Percentiles rank a stretch among this genome's conserved stretches.
Conservation (phyloP, 2,329 filamentous ascomycete species). For the Westerdykella sp. region DNA sequence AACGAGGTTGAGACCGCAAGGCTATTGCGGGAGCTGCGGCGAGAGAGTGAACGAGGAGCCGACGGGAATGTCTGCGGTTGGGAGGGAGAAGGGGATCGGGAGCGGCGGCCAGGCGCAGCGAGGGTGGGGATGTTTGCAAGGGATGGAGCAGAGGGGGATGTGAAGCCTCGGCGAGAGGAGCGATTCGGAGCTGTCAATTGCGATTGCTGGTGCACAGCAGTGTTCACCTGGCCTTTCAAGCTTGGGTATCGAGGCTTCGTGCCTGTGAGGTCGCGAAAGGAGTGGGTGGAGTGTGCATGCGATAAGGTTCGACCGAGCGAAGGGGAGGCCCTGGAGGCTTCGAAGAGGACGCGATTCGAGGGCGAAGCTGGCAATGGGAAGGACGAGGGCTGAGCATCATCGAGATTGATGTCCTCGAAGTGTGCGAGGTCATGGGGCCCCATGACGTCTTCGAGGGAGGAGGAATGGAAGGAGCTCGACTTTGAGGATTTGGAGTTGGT, state of each 20-base stretch:
- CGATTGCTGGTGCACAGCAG: conserved; percentile 29
- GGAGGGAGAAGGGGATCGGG: conserved; percentile 34
- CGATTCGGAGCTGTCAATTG: conserved; percentile 37
- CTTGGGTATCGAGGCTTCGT: conserved; percentile 36
- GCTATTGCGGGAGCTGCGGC: conserved; percentile 27
- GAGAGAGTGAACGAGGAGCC: conserved; percentile 28
- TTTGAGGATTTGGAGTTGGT: conserved; percentile 84
- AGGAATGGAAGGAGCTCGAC: conserved; percentile 80
- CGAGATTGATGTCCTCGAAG: conserved; percentile 90
- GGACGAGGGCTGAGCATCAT: conserved; percentile 54
- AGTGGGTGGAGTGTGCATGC: conserved; percentile 16
- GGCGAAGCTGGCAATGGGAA: conserved; percentile 39
- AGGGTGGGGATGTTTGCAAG: conserved; percentile 25
- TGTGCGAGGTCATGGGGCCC: conserved; percentile 64
- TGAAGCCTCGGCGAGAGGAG: conserved; percentile 38
- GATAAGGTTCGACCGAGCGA: conserved; percentile 11
- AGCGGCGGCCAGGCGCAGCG: conserved; percentile 26
- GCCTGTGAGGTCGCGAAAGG: conserved; percentile 37
- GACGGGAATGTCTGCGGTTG: conserved; percentile 20
- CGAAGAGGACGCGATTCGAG: conserved; percentile 28
- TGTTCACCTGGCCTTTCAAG: conserved; percentile 37
- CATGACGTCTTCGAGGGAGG: conserved; percentile 60
- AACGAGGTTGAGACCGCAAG: conserved; percentile 27
- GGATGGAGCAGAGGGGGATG: conserved; percentile 33
- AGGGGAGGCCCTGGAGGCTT: conserved; percentile 18